A percentile compares a stretch with the other conserved stretches of the same genome.
Conservation (phyloP, 495 filamentous ascomycete genomes). For the Aspergillus carlsbadensis region DNA sequence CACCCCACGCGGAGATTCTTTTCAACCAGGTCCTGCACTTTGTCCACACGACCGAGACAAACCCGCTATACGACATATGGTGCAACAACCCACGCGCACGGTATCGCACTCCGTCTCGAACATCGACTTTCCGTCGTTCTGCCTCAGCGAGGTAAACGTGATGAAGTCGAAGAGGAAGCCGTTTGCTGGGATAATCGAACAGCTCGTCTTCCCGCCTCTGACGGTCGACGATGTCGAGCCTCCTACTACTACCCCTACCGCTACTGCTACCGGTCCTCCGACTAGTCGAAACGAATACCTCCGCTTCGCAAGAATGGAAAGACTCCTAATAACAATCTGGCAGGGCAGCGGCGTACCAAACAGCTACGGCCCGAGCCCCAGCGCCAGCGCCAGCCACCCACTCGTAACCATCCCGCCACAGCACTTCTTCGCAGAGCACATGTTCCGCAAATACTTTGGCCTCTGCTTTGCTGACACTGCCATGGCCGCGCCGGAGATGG, state of each 20-base stretch:
- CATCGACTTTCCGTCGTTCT: conserved; percentile 7
- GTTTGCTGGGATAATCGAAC: too few relatives aligned
- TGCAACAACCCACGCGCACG: not conserved
- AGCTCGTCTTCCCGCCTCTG: not conserved
- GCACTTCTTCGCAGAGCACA: conserved; percentile 11
- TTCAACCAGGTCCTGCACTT: conserved; percentile 8
- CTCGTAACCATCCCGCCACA: too few relatives aligned
- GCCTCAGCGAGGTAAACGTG: not conserved
- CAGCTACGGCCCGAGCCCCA: not conserved
- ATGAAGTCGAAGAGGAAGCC: not conserved
- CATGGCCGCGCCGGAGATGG: not conserved
- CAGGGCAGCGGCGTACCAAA: not conserved
- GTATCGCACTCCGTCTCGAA: not conserved
- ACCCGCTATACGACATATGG: not conserved
- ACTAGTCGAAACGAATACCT: not conserved
- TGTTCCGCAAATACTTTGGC: conserved; percentile 9
- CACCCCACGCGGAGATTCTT: not conserved
- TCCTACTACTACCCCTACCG: too few relatives aligned
- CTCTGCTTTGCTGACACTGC: not conserved
- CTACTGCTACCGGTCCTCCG: too few relatives aligned
- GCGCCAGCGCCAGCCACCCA: not conserved
- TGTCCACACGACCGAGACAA: not conserved
- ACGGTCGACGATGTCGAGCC: too few relatives aligned
- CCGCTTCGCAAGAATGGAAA: conserved; percentile 3
- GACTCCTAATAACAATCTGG: not conserved